Percentiles rank a stretch among this genome's conserved stretches.
phyloP scores from a whole-genome alignment of 2,329 filamentous ascomycete species.

The Ceratocystis destructans region DNA sequence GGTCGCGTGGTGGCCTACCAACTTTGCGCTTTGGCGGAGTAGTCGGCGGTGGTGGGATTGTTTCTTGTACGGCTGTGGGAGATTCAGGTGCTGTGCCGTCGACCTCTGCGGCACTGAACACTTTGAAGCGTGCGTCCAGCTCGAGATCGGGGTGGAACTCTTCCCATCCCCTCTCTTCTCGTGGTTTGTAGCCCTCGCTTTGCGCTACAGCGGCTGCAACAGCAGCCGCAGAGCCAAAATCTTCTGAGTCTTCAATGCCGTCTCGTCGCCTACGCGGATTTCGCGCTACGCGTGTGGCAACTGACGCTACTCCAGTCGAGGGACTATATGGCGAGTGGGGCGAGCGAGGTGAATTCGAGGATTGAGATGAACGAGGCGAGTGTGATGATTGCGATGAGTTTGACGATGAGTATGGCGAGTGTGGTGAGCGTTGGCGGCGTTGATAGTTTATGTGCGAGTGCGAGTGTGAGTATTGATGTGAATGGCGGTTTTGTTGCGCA shows the following conservation, averaged over 20 bases:
- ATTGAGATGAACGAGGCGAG: too few relatives aligned
- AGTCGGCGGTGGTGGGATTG: slow-evolving; percentile 20
- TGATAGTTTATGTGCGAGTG: neutral
- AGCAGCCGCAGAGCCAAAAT: slow-evolving; percentile 77
- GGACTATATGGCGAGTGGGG: slow-evolving; percentile 25
- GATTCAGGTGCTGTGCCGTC: slow-evolving; percentile 51
- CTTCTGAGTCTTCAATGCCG: slow-evolving; percentile 45
- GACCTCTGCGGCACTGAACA: slow-evolving; percentile 72
- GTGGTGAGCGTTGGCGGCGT: neutral
- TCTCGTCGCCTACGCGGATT: slow-evolving; percentile 41
- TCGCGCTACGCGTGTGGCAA: slow-evolving; percentile 41
- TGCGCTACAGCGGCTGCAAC: slow-evolving; percentile 79
- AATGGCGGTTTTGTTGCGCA: neutral
- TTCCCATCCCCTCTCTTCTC: slow-evolving; percentile 93
- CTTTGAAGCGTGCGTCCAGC: slow-evolving; percentile 64
- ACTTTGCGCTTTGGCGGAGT: slow-evolving; percentile 33
- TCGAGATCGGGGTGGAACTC: slow-evolving; percentile 95
- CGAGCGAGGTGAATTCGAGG: too few relatives aligned
- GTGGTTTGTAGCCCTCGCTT: slow-evolving; percentile 90
- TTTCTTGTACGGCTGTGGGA: slow-evolving; percentile 13
- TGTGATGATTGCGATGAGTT: too few relatives aligned
- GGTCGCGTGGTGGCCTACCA: slow-evolving; percentile 37
- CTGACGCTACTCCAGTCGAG: slow-evolving; percentile 24
- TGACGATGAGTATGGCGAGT: neutral
- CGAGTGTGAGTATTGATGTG: neutral